Conservation (phyloP, 768 basidiomycete species). For the Pulveroboletus sp. region DNA sequence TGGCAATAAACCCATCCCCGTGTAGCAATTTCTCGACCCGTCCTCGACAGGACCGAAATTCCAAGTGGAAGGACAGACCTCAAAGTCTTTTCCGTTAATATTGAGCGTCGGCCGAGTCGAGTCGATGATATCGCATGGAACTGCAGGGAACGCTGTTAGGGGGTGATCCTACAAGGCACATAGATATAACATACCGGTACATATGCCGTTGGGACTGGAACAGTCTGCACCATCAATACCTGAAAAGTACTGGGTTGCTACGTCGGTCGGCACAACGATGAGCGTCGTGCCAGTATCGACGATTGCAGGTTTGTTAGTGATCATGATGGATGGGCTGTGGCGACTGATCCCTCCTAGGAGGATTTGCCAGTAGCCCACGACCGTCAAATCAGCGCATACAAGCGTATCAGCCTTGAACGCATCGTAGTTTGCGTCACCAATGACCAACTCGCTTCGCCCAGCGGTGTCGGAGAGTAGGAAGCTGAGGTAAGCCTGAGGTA, state of each 20-base stretch:
- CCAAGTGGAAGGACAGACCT: slow-evolving; percentile 30
- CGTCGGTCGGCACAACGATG: slow-evolving; percentile 11
- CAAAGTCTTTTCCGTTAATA: slow-evolving; percentile 35
- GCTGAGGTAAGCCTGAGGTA: slow-evolving; percentile 32
- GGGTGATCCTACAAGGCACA: neutral
- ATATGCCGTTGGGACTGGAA: slow-evolving; percentile 16
- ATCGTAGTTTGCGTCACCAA: slow-evolving; percentile 39
- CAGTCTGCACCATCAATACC: slow-evolving; percentile 20
- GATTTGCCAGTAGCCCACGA: slow-evolving; percentile 37
- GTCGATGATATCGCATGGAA: slow-evolving; percentile 14
- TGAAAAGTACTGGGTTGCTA: slow-evolving; percentile 24
- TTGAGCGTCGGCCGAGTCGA: slow-evolving; percentile 25
- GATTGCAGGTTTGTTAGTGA: slow-evolving; percentile 18
- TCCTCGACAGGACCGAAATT: slow-evolving; percentile 35
- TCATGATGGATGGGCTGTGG: neutral
- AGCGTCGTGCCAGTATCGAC: slow-evolving; percentile 33
- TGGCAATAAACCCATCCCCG: slow-evolving; percentile 22
- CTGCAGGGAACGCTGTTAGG: slow-evolving; percentile 2
- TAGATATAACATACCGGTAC: slow-evolving; percentile 26
- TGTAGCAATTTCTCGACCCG: slow-evolving; percentile 27
- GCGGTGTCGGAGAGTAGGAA: slow-evolving; percentile 41
- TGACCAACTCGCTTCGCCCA: slow-evolving; percentile 13
- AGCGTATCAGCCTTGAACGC: slow-evolving; percentile 48
- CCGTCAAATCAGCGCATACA: slow-evolving; percentile 30
- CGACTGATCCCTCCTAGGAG: slow-evolving; percentile 17